These are phyloP conservation scores for Fusarium sp. DNA, from an alignment of 2,329 filamentous ascomycete species.

Conservation along the genomic window DNA sequence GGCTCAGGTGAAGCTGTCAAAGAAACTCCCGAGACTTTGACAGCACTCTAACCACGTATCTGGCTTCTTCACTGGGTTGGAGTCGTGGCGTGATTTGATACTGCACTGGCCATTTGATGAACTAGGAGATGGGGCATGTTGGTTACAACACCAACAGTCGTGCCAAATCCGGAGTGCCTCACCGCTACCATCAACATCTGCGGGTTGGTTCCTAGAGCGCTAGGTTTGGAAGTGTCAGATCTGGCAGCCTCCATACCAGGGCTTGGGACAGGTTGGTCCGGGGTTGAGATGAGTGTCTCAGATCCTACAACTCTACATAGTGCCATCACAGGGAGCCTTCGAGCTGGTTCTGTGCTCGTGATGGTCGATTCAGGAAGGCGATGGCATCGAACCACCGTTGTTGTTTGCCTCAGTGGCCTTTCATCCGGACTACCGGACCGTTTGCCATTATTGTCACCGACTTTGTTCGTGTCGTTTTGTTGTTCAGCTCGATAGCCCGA, in stretches of 20 bases:
- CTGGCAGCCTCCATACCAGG: neutral
- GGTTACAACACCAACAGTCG: neutral
- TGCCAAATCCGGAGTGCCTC: neutral
- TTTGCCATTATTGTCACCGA: neutral
- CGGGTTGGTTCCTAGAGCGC: neutral
- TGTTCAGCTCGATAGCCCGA: neutral
- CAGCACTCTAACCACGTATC: neutral
- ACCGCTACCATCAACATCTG: neutral
- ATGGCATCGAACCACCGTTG: neutral
- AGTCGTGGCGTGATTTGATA: constrained; percentile 1
- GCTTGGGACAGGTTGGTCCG: neutral
- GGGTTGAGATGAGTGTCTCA: constrained; percentile 11
- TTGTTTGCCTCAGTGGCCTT: neutral
- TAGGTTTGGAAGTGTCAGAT: neutral
- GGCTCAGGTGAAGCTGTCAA: neutral
- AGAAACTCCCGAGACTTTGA: neutral
- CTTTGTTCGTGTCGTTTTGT: neutral
- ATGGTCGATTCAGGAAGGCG: neutral
- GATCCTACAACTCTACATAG: neutral
- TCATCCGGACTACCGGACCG: neutral
- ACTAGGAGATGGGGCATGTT: neutral
- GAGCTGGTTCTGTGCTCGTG: neutral
- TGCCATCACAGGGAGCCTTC: neutral
- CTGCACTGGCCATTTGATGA: neutral
- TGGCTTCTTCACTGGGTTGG: neutral